Percentiles rank a stretch among this genome's conserved stretches.
phyloP scores from a whole-genome alignment of 2,329 filamentous ascomycete species.

The Microcera coccophila region DNA sequence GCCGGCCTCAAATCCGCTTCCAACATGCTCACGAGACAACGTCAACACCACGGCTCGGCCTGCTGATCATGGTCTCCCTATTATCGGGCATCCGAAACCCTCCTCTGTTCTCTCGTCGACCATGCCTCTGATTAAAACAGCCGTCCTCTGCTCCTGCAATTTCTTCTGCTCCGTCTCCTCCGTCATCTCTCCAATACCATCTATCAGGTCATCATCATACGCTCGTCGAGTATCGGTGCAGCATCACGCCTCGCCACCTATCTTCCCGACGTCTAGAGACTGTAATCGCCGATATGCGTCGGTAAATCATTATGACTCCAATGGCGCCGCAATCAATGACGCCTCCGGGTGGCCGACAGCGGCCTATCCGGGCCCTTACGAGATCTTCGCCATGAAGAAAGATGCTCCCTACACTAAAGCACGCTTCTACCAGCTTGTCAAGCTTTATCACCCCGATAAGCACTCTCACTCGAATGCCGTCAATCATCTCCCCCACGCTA shows the following conservation, averaged over 20 bases:
- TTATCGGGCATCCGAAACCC: constrained; percentile 6
- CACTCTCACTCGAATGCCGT: constrained; percentile 31
- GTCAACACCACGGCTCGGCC: constrained; percentile 2
- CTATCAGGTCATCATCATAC: constrained; percentile 24
- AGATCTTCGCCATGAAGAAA: constrained; percentile 65
- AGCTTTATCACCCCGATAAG: constrained; percentile 90
- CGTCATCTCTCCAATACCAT: constrained; percentile 8
- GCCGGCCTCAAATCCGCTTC: not conserved
- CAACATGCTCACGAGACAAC: constrained; percentile 8
- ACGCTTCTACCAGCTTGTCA: constrained; percentile 86
- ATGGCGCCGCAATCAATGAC: constrained; percentile 1
- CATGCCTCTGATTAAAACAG: constrained; percentile 23
- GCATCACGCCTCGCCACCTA: not conserved
- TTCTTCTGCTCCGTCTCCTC: constrained; percentile 14
- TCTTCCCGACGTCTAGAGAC: constrained; percentile 3
- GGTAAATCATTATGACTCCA: constrained; percentile 10
- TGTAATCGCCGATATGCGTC: constrained; percentile 18
- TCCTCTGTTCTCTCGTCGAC: constrained; percentile 6
- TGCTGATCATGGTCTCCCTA: constrained; percentile 15
- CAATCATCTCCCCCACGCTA: constrained; percentile 44
- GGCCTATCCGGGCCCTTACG: constrained; percentile 73
- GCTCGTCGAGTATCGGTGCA: constrained; percentile 9
- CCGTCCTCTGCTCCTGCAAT: constrained; percentile 20
- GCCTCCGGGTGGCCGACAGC: constrained; percentile 45
- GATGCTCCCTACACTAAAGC: constrained; percentile 73